These are phyloP conservation scores for Brassica hybrid DNA, from an alignment of 441 rosid genomes.

Conservation along the genomic window DNA sequence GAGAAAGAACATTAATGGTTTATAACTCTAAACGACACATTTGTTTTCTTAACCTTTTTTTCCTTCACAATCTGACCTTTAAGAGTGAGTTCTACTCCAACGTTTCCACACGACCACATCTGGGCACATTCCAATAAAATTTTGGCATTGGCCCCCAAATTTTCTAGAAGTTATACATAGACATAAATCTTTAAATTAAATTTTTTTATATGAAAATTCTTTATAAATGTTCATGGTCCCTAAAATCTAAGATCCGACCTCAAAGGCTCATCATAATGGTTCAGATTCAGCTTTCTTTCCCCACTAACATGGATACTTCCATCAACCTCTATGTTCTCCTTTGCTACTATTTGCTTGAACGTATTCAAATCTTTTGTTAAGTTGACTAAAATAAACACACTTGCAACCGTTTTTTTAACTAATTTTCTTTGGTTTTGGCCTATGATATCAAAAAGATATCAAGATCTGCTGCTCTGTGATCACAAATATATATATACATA, in stretches of 20 bases:
- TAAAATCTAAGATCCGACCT: not conserved
- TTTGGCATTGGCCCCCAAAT: not conserved
- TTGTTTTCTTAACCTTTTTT: too few species aligned
- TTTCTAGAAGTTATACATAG: not conserved
- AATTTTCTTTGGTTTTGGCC: not conserved
- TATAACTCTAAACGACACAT: too few species aligned
- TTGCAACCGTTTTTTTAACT: not conserved
- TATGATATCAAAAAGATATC: not conserved
- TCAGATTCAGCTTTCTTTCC: too few species aligned
- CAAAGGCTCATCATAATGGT: not conserved
- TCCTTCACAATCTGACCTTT: not conserved
- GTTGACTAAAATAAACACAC: not conserved
- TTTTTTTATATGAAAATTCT: not conserved
- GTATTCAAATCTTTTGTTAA: not conserved
- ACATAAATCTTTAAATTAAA: too few species aligned
- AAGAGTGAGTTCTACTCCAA: too few species aligned
- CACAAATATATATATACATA: not conserved
- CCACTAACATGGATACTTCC: too few species aligned
- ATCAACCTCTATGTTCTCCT: too few species aligned
- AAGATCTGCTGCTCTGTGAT: constrained; percentile 2
- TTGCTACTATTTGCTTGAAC: too few species aligned
- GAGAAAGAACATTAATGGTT: too few species aligned
- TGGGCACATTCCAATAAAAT: not conserved
- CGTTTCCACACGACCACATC: too few species aligned
- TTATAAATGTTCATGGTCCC: not conserved